Conservation (phyloP, 352 stramenopile species). For the Pythium scleroteichum region DNA sequence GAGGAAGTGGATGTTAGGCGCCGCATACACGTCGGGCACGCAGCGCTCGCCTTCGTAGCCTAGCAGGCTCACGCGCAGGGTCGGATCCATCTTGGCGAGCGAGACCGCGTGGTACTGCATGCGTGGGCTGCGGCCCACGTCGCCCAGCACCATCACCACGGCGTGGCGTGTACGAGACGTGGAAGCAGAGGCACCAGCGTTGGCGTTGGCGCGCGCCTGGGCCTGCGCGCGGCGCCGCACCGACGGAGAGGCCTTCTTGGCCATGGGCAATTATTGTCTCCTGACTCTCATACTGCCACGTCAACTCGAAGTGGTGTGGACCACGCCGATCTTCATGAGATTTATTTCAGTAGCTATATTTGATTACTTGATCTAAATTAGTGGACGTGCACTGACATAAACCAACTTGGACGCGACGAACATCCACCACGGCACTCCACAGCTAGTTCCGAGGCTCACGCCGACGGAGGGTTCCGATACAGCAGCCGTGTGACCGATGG, state of each 20-base stretch:
- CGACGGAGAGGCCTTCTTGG: conserved; percentile 19
- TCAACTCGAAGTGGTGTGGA: conserved; percentile 17
- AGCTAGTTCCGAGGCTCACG: neutral
- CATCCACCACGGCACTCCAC: neutral
- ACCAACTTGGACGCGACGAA: neutral
- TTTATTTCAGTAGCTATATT: conserved; percentile 9
- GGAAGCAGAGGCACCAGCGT: neutral
- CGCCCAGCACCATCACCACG: conserved; percentile 93
- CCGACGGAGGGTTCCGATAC: conserved; percentile 27
- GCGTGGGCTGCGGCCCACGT: conserved; percentile 95
- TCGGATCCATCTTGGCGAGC: conserved; percentile 76
- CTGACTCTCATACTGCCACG: conserved; percentile 16
- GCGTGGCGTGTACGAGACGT: conserved; percentile 44
- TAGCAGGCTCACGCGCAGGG: conserved; percentile 86
- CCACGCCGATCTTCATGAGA: conserved; percentile 6
- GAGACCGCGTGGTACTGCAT: conserved; percentile 99
- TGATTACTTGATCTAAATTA: conserved; percentile 1
- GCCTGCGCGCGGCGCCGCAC: conserved; percentile 33
- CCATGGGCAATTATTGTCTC: no score
- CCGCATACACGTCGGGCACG: conserved; percentile 63
- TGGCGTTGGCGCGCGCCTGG: conserved; percentile 21
- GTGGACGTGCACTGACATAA: conserved; percentile 18
- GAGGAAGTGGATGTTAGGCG: conserved; percentile 73
- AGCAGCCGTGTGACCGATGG: conserved; percentile 68
- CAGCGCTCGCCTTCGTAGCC: conserved; percentile 93